Evolutionary conservation across 495 filamentous ascomycete species (phyloP), one percentile per base, ranked within the genome.

Genomic region (Xanthoparmelia taractica): DNA sequence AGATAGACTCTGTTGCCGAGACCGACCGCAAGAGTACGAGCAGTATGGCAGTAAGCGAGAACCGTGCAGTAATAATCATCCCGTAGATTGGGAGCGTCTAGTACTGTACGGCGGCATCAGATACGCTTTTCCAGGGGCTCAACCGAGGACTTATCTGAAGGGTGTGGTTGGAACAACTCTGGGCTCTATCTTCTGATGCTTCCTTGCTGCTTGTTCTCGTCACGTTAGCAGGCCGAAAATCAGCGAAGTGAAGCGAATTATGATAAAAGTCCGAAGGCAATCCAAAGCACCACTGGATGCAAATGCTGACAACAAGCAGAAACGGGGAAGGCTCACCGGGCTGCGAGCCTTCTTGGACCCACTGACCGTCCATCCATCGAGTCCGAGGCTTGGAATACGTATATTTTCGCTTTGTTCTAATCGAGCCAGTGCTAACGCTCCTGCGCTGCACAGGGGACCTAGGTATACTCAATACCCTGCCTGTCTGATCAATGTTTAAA

Each of bases 31-130:
- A 98, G 82, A 18, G 86, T 87, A 38, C 88, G 82, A 40, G 82
- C 80, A 11, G 81, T 86, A 29, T 78, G 73, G 2, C 86, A 95
- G 72, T 97, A 97, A 10, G 94, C 91, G 57, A 98, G 80, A 11
- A 91, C 80, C 0, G 92, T 92, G 74, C 92, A 97, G 71, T 98
- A 98, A 68, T 91, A 98, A 73, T 98, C 95, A 72, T 98, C 94
- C 34, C 90, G 82, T 55, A 97, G 80, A 31, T 83, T 81, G 2
- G 93, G 92, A 6, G 94, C 94, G 76, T 96, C 91, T 18, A 98
- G 77, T 5, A 96, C 91, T 73, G 70, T 78, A 38, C n/a, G 18
- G 8, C 3, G 10, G 57, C 11, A 40, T 69, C 57, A 67, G 63
- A 13, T 8, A 27, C n/a, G n/a, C 38, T 36, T 29, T 41, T 2